Conservation (phyloP, 176 grass and related monocot genomes). For the Eleusine indica region DNA sequence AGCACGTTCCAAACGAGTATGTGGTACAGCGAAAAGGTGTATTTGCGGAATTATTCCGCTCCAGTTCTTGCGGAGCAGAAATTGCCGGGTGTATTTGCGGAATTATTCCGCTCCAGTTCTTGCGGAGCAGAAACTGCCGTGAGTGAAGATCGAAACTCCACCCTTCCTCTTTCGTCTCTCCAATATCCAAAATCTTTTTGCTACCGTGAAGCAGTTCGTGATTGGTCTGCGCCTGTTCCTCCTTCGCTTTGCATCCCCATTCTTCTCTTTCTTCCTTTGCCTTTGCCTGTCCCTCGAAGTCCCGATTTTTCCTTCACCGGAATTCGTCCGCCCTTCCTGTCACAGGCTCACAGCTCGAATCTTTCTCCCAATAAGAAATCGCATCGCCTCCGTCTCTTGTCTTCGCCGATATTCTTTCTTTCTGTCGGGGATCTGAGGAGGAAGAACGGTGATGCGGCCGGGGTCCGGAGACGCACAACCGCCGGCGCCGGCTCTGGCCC, state of each 20-base stretch:
- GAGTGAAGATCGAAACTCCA: not conserved
- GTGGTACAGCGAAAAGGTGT: not conserved
- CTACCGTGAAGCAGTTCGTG: not conserved
- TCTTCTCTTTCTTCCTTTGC: not conserved
- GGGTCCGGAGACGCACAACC: constrained; percentile 13
- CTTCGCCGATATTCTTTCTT: not conserved
- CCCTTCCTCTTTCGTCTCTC: not conserved
- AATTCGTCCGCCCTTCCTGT: not conserved
- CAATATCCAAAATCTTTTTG: not conserved
- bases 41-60: not conserved
- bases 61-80: constrained; percentile 12
- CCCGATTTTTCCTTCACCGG: not conserved
- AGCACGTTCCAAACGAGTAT: not conserved
- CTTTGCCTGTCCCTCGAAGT: not conserved
- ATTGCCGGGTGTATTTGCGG: not conserved
- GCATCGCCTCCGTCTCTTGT: not conserved
- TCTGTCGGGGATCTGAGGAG: constrained; percentile 7
- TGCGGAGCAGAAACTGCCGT: constrained; percentile 8
- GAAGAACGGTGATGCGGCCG: constrained; percentile 26
- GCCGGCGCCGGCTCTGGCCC: not conserved
- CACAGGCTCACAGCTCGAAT: not conserved
- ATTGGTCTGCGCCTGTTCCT: not conserved
- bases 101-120: not conserved
- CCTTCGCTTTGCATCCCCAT: not conserved
- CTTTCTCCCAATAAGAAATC: not conserved